phyloP scores from a whole-genome alignment of 2,329 filamentous ascomycete genomes.

The Graphium sp. region DNA sequence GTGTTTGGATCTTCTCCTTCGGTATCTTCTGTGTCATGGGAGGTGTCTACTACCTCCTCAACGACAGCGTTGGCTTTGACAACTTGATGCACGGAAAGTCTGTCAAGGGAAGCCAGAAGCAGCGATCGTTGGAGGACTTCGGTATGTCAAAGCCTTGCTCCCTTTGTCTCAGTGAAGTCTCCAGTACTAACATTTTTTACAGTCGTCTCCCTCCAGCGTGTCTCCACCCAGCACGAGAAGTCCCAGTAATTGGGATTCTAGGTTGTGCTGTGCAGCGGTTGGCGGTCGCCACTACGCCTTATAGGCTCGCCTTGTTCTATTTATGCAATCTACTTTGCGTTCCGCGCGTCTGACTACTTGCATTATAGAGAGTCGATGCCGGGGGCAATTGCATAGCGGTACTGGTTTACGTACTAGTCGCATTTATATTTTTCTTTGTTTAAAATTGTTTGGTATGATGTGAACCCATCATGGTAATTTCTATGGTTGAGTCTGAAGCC shows the following conservation, averaged over 20 bases:
- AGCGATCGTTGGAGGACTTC: slow-evolving; percentile 77
- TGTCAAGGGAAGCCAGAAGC: slow-evolving; percentile 65
- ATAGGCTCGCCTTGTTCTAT: not conserved
- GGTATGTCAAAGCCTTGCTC: slow-evolving; percentile 36
- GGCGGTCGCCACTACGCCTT: not conserved
- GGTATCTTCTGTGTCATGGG: slow-evolving; percentile 77
- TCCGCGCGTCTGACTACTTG: not conserved
- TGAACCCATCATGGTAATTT: slow-evolving; percentile 7
- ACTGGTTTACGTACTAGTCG: slow-evolving; percentile 18
- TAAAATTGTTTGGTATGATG: slow-evolving; percentile 7
- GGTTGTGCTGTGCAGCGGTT: not conserved
- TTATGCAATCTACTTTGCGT: not conserved
- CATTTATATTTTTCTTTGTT: slow-evolving; percentile 17
- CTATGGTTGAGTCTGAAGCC: slow-evolving; percentile 5
- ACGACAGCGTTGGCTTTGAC: slow-evolving; percentile 68
- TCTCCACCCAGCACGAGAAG: slow-evolving; percentile 86
- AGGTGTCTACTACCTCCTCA: slow-evolving; percentile 58
- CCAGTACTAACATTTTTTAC: slow-evolving; percentile 29
- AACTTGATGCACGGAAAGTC: slow-evolving; percentile 89
- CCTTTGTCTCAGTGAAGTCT: slow-evolving; percentile 1
- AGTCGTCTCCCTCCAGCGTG: slow-evolving; percentile 81
- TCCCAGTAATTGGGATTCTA: slow-evolving; percentile 37
- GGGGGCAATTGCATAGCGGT: not conserved
- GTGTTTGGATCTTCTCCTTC: slow-evolving; percentile 84
- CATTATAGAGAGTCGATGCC: not conserved